Evolutionary conservation across 768 basidiomycete genomes (phyloP).

Genomic region (Amanita rubescens): DNA sequence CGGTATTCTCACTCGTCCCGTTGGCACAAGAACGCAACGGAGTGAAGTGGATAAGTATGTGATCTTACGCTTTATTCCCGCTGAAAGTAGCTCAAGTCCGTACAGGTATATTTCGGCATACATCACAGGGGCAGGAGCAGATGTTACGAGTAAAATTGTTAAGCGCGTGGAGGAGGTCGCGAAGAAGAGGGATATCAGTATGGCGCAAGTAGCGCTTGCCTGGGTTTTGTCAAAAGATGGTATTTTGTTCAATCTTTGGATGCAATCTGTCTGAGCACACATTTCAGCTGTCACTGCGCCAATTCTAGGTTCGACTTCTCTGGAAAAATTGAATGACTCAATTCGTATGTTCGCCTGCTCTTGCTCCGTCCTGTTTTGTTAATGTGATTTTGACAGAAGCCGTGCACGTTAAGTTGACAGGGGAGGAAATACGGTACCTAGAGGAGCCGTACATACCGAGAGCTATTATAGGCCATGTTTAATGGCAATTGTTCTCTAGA

Average conservation of each 20-base stretch:
- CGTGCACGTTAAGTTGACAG: constrained; percentile 40
- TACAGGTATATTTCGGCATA: not conserved
- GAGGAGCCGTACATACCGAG: constrained; percentile 43
- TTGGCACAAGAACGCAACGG: constrained; percentile 18
- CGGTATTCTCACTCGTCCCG: constrained; percentile 42
- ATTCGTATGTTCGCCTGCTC: constrained; percentile 26
- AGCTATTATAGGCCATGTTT: constrained; percentile 37
- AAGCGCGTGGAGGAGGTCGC: constrained; percentile 46
- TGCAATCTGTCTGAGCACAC: not conserved
- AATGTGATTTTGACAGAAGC: constrained; percentile 12
- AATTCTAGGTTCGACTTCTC: constrained; percentile 48
- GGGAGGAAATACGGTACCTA: too few species aligned
- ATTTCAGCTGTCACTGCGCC: constrained; percentile 44
- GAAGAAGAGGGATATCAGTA: too few species aligned
- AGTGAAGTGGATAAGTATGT: not conserved
- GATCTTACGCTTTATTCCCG: not conserved
- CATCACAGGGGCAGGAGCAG: not conserved
- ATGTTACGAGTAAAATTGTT: not conserved
- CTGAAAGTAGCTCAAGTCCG: not conserved
- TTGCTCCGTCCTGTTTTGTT: not conserved
- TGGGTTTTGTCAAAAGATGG: too few species aligned
- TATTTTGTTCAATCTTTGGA: constrained; percentile 7
- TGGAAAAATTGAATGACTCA: constrained; percentile 45
- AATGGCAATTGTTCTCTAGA: too few species aligned
- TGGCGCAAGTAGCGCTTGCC: too few species aligned